phyloP scores from a whole-genome alignment of 306 rosid genomes.

The Malus orientalis region DNA sequence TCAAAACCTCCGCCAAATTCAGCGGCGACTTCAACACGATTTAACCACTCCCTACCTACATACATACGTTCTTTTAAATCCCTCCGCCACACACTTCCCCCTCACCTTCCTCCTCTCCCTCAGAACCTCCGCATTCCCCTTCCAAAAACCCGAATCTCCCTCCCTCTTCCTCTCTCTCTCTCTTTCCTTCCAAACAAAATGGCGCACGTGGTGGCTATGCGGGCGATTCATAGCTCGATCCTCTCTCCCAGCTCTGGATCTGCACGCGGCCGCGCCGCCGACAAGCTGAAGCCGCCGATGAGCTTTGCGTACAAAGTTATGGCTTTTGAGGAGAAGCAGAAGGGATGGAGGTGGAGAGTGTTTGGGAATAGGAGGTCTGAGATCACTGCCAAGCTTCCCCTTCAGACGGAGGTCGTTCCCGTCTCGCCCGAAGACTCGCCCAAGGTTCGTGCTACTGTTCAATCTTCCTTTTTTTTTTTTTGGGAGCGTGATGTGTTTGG shows the following conservation, averaged over 20 bases:
- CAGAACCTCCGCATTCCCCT: conserved; percentile 42
- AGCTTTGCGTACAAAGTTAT: conserved; percentile 30
- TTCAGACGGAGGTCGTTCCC: conserved; percentile 57
- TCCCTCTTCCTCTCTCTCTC: background rate
- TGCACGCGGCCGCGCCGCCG: conserved; percentile 24
- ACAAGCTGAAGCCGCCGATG: conserved; percentile 40
- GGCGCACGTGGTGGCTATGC: conserved; percentile 69
- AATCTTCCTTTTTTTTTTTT: background rate
- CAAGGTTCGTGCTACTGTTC: conserved; percentile 37
- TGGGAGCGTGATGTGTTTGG: background rate
- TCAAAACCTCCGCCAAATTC: conserved; percentile 47
- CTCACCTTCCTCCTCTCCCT: conserved; percentile 21
- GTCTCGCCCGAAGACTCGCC: conserved; percentile 65
- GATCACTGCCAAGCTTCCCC: conserved; percentile 45
- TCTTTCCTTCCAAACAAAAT: conserved; percentile 24
- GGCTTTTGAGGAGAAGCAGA: background rate
- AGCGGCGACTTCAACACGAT: conserved; percentile 26
- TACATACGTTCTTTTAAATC: background rate
- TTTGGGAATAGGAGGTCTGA: conserved; percentile 8
- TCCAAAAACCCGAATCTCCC: conserved; percentile 1
- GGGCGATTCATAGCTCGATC: conserved; percentile 55
- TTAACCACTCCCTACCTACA: no score
- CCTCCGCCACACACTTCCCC: background rate
- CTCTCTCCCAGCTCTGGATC: conserved; percentile 44
- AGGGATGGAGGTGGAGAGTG: background rate